Evolutionary conservation across 176 grass and related monocot genomes (phyloP).

Genomic region (Otatea glauca): DNA sequence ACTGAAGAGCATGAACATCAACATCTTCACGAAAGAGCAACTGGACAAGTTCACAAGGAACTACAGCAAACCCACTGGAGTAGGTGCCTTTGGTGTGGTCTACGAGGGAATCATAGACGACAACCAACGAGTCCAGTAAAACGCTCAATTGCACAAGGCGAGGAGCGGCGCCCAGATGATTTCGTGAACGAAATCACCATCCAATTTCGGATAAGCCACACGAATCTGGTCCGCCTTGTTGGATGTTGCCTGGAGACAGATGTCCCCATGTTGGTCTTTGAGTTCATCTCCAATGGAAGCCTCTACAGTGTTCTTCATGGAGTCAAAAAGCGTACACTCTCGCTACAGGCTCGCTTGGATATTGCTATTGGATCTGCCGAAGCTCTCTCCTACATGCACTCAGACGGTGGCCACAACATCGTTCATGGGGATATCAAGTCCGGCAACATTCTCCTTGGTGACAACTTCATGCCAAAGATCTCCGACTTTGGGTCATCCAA

Average conservation of each 20-base stretch:
- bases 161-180: accelerated
- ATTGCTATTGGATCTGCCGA: neutral
- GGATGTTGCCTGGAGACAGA: neutral
- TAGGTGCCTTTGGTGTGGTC: neutral
- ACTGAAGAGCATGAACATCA: neutral
- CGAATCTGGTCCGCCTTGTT: neutral
- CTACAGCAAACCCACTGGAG: neutral
- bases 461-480: neutral
- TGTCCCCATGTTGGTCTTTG: neutral
- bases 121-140: neutral
- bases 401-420: neutral
- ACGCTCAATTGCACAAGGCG: neutral
- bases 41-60: neutral
- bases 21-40: neutral
- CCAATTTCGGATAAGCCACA: neutral
- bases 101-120: neutral
- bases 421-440: constrained; percentile 27
- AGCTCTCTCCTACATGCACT: constrained; percentile 15
- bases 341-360: accelerated
- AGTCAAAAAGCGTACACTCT: accelerated
- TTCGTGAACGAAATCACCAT: neutral
- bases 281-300: neutral
- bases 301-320: neutral
- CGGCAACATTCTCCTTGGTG: neutral
- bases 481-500: constrained; percentile 11